Evolutionary conservation across 2,329 filamentous ascomycete species (phyloP).

Genomic region (Trichoderma hamatum): DNA sequence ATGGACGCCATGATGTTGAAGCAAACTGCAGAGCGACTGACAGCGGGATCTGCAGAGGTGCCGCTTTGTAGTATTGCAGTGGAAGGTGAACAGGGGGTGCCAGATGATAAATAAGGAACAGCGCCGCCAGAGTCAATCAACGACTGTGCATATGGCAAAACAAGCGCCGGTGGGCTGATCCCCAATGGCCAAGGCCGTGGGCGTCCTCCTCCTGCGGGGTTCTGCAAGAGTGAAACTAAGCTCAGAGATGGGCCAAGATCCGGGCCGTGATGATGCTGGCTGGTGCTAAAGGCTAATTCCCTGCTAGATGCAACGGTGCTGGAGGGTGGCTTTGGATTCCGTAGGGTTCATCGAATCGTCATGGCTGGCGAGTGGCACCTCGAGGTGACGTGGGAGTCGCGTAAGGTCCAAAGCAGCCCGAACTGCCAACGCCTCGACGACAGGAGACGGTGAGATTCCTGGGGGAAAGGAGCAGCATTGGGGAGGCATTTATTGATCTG

Average conservation of each 20-base stretch:
- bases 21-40: background rate
- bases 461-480: background rate
- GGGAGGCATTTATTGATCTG: constrained; percentile 14
- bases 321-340: constrained; percentile 20
- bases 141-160: constrained; percentile 14
- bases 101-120: constrained; percentile 4
- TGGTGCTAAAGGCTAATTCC: constrained; percentile 6
- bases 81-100: background rate
- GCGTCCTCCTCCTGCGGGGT: constrained; percentile 21
- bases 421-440: constrained; percentile 5
- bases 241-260: background rate
- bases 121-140: constrained; percentile 1
- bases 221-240: background rate
- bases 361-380: constrained; percentile 23
- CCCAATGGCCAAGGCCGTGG: background rate
- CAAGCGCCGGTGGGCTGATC: constrained; percentile 10
- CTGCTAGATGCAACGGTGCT: constrained; percentile 8
- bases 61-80: background rate
- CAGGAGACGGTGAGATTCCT: background rate
- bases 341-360: constrained; percentile 24
- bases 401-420: constrained; percentile 17
- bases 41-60: constrained; percentile 10
- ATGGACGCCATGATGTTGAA: constrained; percentile 31
- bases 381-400: constrained; percentile 24
- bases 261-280: constrained; percentile 18